Conservation (phyloP, 805 yeast species). For the Candida loeiensis region DNA sequence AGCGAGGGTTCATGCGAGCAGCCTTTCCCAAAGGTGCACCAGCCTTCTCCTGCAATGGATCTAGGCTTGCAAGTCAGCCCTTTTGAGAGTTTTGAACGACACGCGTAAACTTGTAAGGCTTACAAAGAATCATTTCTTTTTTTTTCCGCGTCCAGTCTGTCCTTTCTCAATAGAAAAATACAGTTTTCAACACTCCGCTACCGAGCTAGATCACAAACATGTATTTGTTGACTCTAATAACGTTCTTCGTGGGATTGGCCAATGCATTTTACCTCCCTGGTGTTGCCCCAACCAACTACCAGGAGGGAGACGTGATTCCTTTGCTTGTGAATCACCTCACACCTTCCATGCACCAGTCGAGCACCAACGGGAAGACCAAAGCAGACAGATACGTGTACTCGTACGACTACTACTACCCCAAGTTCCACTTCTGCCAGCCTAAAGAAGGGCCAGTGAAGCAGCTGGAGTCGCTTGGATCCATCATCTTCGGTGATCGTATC, state of each 20-base stretch:
- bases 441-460: slow-evolving; percentile 62
- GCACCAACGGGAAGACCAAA: slow-evolving; percentile 26
- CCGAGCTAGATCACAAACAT: slow-evolving; percentile 1
- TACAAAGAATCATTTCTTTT: background rate
- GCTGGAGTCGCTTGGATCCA: slow-evolving; percentile 87
- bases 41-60: too few relatives aligned
- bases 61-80: background rate
- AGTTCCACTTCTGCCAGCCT: slow-evolving; percentile 83
- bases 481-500: slow-evolving; percentile 92
- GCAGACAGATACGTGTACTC: slow-evolving; percentile 62
- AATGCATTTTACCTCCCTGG: slow-evolving; percentile 88
- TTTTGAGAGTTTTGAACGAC: too few relatives aligned
- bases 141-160: background rate
- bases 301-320: slow-evolving; percentile 67
- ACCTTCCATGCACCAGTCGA: slow-evolving; percentile 58
- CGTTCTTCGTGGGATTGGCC: slow-evolving; percentile 6
- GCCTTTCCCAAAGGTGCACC: too few relatives aligned
- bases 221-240: slow-evolving; percentile 5
- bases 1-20: background rate
- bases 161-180: background rate
- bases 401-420: slow-evolving; percentile 78
- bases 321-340: slow-evolving; percentile 87
- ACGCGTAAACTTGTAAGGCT: too few relatives aligned
- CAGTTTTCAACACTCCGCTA: background rate
- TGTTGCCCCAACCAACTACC: slow-evolving; percentile 89